phyloP scores from a whole-genome alignment of 169 alveolate genomes.

The Plasmodium berghei region DNA sequence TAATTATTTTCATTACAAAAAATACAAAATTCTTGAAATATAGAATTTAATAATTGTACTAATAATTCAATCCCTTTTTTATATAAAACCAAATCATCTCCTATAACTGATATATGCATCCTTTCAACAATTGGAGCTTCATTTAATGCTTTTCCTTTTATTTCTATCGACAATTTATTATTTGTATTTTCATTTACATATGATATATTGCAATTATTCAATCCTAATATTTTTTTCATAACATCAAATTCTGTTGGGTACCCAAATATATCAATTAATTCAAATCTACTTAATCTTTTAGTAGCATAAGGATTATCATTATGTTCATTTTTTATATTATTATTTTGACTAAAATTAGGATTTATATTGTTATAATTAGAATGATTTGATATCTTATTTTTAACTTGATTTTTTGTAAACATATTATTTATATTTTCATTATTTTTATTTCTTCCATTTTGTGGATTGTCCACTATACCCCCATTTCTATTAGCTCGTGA shows the following conservation, averaged over 20 bases:
- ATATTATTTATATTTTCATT: slow-evolving; percentile 4
- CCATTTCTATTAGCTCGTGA: background rate
- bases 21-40: slow-evolving; percentile 83
- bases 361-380: slow-evolving; percentile 20
- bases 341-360: background rate
- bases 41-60: slow-evolving; percentile 83
- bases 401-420: slow-evolving; percentile 28
- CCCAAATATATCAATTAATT: slow-evolving; percentile 87
- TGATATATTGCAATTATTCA: slow-evolving; percentile 83
- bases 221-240: slow-evolving; percentile 83
- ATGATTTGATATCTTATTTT: slow-evolving; percentile 17
- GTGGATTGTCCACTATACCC: background rate
- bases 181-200: slow-evolving; percentile 84
- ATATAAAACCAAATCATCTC: slow-evolving; percentile 80
- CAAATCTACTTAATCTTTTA: slow-evolving; percentile 83
- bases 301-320: slow-evolving; percentile 46
- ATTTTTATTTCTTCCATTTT: background rate
- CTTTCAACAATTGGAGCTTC: slow-evolving; percentile 88
- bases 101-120: slow-evolving; percentile 83
- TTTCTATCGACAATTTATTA: slow-evolving; percentile 82
- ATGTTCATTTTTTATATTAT: slow-evolving; percentile 10
- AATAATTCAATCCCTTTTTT: slow-evolving; percentile 81
- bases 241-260: slow-evolving; percentile 89
- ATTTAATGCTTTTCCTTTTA: slow-evolving; percentile 87
- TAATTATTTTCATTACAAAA: slow-evolving; percentile 77